Base-by-base conservation (phyloP, 768 basidiomycete genomes). In the Termitomyces sp. region DNA sequence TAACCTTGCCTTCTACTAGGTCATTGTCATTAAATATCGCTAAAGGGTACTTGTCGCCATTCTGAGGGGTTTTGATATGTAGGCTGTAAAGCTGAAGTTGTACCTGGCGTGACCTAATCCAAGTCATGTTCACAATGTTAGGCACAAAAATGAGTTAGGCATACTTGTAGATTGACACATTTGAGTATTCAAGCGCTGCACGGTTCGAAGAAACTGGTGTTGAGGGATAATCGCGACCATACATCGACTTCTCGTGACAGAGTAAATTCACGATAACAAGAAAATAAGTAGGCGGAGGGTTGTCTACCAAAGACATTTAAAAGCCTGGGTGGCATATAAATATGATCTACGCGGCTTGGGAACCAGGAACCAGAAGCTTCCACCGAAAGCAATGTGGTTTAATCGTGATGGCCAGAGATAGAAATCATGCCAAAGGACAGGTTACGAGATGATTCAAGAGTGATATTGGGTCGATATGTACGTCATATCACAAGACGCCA, bases 1-100 rank as follows among this genome's bases (percentile, higher is more conserved):
- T 75, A 14, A 89, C 78, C 56, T 77, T 82, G 36, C 88, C 88
- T 61, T 77, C 75, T 16, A 90, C 75, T 61, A 75, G 79, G 66
- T 88, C 86, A 49, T 81, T 77, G 54, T 84, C 80, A 36, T 80
- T 78, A 63, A 86, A 89, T 4, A 89, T 83, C 1, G 87, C 77
- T 13, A 79, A 60, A 13, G 74, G 71, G 4, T 75, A 64, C 23
- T 38, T 26, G 14, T 61, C 66, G 55, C 60, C 61, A 40, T 68
- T 67, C 33, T 72, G 70, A 43, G 77, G 71, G n/a, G 78, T 68
- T 66, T 82, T 84, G 12, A 87, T 71, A n/a, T 80, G 84, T 5
- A 84, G 79, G 57, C 86, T 88, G 57, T 82, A 79, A 30, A 90
- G 71, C 58, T 82, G 81, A 55, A 89, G 75, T 62, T 87, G 82